Base-by-base conservation (phyloP, 179 eudicot species). In the Beta lomatogona region DNA sequence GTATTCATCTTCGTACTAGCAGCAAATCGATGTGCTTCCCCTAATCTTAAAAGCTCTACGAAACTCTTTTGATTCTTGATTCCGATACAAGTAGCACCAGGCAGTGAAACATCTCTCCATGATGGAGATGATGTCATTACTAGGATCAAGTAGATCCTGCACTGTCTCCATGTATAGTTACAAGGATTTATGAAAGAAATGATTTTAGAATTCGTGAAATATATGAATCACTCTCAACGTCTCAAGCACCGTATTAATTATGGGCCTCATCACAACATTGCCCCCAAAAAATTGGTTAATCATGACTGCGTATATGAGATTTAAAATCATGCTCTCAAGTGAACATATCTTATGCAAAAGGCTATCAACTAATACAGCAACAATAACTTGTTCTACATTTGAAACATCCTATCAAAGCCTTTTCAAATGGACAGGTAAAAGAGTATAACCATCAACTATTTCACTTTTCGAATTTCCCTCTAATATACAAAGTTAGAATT, bases 141-240 rank as follows among this genome's bases (percentile, higher is more conserved):
- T 79, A 59, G 98, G 98, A 85, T 91, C 85, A 77, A 94, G 95
- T 73, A 94, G 92, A 83, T 94, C 98, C 76, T 94, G 98, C 78
- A 94, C 88, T 16, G 94, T 90, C 86, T 94, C 98, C 98, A 94
- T 94, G 83, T 94, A 94, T 58, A 94, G 93, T 97, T 94, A 90
- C 88, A 86, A 8, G 58, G 19, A 68, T 58, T 77, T 59, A 64
- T 52, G 44, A 28, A 36, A 63, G 74, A 76, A 31, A 45, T 25
- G 83, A 76, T 66, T 6, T 60, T 46, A 46, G 63, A 41, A 80
- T 46, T 25, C 28, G 2, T 46, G 50, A 46, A 46, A 46, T 46
- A 4, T 4, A 7, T 25, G 70, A 46, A 57, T 65, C 73, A 65
- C n/a, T 16, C 16, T 46, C 64, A 76, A 19, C 41, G 5, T 53